Evolutionary conservation across 2,329 filamentous ascomycete species (phyloP).

Genomic region (Botryotinia globosa): DNA sequence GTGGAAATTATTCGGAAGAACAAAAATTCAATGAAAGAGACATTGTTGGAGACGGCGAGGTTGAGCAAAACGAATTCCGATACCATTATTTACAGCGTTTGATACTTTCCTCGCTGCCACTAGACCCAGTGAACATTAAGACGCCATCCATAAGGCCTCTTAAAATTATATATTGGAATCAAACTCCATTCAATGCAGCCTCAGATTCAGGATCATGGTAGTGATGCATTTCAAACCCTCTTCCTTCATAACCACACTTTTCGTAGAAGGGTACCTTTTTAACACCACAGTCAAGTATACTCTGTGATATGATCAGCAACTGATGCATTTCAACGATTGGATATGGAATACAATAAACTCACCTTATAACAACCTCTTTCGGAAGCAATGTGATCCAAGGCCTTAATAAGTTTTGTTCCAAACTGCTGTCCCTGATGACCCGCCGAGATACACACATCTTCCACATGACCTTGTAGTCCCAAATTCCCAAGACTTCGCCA

Average conservation of each 20-base stretch:
- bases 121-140: background rate
- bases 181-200: conserved; percentile 23
- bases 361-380: conserved; percentile 85
- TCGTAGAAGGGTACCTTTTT: conserved; percentile 96
- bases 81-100: background rate
- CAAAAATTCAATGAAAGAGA: background rate
- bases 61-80: background rate
- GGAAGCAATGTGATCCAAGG: conserved; percentile 81
- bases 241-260: conserved; percentile 72
- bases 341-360: background rate
- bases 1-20: background rate
- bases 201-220: conserved; percentile 56
- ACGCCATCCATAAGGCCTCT: background rate
- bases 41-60: background rate
- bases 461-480: conserved; percentile 85
- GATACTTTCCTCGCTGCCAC: background rate
- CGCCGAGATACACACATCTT: conserved; percentile 91
- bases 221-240: conserved; percentile 93
- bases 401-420: conserved; percentile 86
- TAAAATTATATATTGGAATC: background rate
- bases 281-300: conserved; percentile 92
- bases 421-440: conserved; percentile 97
- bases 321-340: no score
- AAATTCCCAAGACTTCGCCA: conserved; percentile 66
- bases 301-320: conserved; percentile 47